These are phyloP conservation scores for Solanum lignicaule DNA, from an alignment of 257 asterid genomes.

Conservation along the genomic window DNA sequence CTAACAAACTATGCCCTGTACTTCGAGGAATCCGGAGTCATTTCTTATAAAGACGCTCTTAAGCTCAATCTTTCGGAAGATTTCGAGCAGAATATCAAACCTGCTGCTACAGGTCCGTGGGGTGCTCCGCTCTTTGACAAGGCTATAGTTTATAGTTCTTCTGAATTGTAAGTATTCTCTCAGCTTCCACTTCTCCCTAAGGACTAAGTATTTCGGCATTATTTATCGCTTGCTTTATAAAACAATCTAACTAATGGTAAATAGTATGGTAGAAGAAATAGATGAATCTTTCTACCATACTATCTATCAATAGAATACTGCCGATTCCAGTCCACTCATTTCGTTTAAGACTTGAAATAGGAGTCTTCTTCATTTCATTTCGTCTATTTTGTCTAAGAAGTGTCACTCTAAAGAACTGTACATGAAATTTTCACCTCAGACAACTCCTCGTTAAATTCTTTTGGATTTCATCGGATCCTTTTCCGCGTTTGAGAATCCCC, in stretches of 20 bases:
- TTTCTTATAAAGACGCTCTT: conserved; percentile 65
- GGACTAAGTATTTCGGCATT: background rate
- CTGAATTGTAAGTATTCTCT: conserved; percentile 51
- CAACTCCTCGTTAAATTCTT: background rate
- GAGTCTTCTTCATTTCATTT: background rate
- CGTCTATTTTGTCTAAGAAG: background rate
- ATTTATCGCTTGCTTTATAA: background rate
- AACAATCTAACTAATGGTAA: background rate
- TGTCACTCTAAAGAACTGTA: background rate
- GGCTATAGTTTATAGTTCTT: conserved; percentile 62
- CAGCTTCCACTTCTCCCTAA: background rate
- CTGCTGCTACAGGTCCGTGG: conserved; percentile 85
- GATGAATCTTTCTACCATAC: background rate
- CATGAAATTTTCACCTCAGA: background rate
- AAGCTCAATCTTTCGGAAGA: conserved; percentile 67
- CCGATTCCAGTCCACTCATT: background rate
- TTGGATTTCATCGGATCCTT: background rate
- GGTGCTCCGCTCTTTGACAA: conserved; percentile 95
- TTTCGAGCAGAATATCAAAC: conserved; percentile 39
- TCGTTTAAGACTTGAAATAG: background rate
- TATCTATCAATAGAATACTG: background rate
- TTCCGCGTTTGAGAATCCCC: background rate
- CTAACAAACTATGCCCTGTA: conserved; percentile 82
- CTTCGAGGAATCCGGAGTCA: conserved; percentile 70
- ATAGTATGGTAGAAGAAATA: background rate